These are phyloP conservation scores for Centella asiatica DNA, from an alignment of 129 eudicot species.

Conservation along the genomic window DNA sequence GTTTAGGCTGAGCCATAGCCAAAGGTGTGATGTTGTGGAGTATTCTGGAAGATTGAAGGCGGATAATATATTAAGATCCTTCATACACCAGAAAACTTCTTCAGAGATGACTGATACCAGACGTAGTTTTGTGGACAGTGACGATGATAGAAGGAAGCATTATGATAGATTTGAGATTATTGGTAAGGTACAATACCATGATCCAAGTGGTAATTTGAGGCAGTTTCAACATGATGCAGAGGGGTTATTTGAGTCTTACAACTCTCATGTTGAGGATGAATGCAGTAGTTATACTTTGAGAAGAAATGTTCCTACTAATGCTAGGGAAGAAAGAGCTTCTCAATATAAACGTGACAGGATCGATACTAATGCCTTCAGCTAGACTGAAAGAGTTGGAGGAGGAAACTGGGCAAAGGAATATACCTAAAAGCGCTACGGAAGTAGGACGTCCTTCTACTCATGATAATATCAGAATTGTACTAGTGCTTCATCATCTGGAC, in stretches of 20 bases:
- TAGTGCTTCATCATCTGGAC: too few species aligned
- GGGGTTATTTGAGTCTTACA: conserved; percentile 17
- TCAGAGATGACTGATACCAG: conserved; percentile 22
- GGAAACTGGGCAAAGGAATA: conserved; percentile 21
- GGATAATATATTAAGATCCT: conserved; percentile 34
- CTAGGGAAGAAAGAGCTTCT: conserved; percentile 24
- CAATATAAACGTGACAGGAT: not conserved
- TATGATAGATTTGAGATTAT: conserved; percentile 22
- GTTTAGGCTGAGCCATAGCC: conserved; percentile 15
- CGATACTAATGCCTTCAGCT: not conserved
- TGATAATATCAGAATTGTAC: too few species aligned
- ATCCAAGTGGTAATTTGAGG: conserved; percentile 20
- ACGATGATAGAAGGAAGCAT: conserved; percentile 26
- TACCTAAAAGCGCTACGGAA: not conserved
- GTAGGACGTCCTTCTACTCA: not conserved
- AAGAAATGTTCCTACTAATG: conserved; percentile 22
- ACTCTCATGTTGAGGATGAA: conserved; percentile 26
- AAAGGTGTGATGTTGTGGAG: conserved; percentile 30
- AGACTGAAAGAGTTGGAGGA: not conserved
- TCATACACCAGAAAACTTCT: conserved; percentile 35
- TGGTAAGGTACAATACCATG: conserved; percentile 19
- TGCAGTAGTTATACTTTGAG: conserved; percentile 17
- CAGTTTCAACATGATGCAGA: conserved; percentile 32
- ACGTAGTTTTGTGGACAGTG: conserved; percentile 23
- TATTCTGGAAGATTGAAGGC: conserved; percentile 31